phyloP scores from a whole-genome alignment of 2,329 filamentous ascomycete genomes.

The Xylariales sp. region DNA sequence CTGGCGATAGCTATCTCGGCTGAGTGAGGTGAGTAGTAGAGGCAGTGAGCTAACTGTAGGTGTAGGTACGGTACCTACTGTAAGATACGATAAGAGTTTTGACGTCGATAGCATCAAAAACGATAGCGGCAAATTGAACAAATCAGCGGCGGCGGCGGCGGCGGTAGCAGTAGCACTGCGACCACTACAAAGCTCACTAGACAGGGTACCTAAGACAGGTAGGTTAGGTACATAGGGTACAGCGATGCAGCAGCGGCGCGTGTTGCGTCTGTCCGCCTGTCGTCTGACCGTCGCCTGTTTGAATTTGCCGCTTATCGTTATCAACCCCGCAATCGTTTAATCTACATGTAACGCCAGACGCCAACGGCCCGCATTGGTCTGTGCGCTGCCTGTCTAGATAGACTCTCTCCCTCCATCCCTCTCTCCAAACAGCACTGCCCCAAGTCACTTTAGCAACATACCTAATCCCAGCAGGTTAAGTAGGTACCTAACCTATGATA shows the following conservation, averaged over 20 bases:
- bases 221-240: too few relatives aligned
- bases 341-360: constrained; percentile 28
- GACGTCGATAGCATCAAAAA: constrained; percentile 10
- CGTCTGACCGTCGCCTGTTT: constrained; percentile 34
- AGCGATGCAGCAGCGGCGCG: neutral
- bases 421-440: too few relatives aligned
- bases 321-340: constrained; percentile 28
- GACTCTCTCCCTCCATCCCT: too few relatives aligned
- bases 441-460: neutral
- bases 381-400: neutral
- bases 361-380: constrained; percentile 31
- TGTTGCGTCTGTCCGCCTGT: constrained; percentile 29
- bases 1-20: constrained; percentile 4
- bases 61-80: too few relatives aligned
- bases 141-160: constrained; percentile 32
- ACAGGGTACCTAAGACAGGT: too few relatives aligned
- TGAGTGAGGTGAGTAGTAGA: neutral
- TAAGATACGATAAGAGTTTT: constrained; percentile 22
- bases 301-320: constrained; percentile 32
- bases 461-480: neutral
- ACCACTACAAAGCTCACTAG: neutral
- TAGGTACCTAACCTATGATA: too few relatives aligned
- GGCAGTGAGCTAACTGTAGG: neutral
- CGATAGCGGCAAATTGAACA: constrained; percentile 38
- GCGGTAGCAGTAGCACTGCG: constrained; percentile 14